Base-by-base conservation (phyloP, 768 basidiomycete genomes). In the Tremella mesenterica region DNA sequence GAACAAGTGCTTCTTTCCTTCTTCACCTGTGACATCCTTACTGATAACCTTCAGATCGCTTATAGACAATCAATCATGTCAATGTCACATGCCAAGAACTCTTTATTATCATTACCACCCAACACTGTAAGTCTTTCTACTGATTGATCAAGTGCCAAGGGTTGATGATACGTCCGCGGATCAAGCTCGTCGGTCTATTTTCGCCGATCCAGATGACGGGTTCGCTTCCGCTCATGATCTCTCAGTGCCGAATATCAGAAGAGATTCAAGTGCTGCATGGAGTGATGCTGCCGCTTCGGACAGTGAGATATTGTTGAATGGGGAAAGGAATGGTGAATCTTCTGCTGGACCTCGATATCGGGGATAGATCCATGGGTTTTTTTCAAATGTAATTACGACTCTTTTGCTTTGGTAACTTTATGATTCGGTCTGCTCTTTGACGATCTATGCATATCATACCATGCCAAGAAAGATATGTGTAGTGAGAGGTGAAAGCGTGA, bases 1-100 rank as follows among this genome's bases (percentile, higher is more conserved):
- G 88, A 91, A 76, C 88, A 88, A 79, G 67, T 69, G 28, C 30
- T 59, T 54, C 21, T 12, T 16, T 21, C 23, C 4, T 8, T 25
- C 10, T 26, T 30, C 10, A 3, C 44, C 43, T 41, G 36, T 30
- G 7, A 31, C 18, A 39, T 20, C 31, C 3, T 33, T 29, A 4
- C 30, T 50, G 31, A 12, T 26, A 18, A 29, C 18, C 25, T 44
- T 1, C 45, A 71, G 65, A 65, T 71, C 43, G 67, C 70, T 12
- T 71, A 69, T 44, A 56, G 70, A 45, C 65, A 72, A 52, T 66
- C 64, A 9, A 72, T 72, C 59, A 68, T 72, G 68, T 66, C 70
- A 9, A 64, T 72, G 62, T 65, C 62, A 18, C 64, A 69, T 16
- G 67, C 70, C 20, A 63, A 63, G 47, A 67, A 67, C 50, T 63